Percentiles rank a stretch among this genome's conserved stretches.
phyloP scores from a whole-genome alignment of 768 basidiomycete genomes.

The Lactarius sp. region DNA sequence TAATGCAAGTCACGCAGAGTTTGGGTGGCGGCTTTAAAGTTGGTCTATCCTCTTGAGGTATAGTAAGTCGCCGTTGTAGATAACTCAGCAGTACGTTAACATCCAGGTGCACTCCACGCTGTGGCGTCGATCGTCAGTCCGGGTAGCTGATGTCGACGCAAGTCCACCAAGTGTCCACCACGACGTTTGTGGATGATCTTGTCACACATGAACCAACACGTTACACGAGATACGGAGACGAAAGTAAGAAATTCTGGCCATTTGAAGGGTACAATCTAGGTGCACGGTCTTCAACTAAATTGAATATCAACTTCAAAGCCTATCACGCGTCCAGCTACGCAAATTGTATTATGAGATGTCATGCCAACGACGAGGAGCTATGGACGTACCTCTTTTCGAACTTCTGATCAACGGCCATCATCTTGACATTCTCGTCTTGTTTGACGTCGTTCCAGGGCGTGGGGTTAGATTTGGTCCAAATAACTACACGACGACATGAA shows the following conservation, averaged over 20 bases:
- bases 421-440: conserved; percentile 68
- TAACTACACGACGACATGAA: conserved; percentile 34
- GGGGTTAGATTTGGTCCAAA: conserved; percentile 70
- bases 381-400: conserved; percentile 63
- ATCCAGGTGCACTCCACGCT: background rate
- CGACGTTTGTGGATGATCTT: background rate
- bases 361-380: conserved; percentile 7
- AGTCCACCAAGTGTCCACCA: background rate
- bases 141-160: conserved; percentile 1
- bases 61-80: background rate
- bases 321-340: conserved; percentile 70
- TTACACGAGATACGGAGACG: background rate
- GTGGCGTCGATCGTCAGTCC: background rate
- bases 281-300: background rate
- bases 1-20: background rate
- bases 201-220: background rate
- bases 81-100: conserved; percentile 3
- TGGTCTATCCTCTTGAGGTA: conserved; percentile 1
- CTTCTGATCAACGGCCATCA: conserved; percentile 63
- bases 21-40: background rate
- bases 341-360: conserved; percentile 10
- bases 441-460: conserved; percentile 85
- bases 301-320: conserved; percentile 41
- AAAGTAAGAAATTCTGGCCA: conserved; percentile 9
- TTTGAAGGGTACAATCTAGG: conserved; percentile 16